phyloP scores from a whole-genome alignment of 2,329 filamentous ascomycete species.

The Sordariomycetes sp. region DNA sequence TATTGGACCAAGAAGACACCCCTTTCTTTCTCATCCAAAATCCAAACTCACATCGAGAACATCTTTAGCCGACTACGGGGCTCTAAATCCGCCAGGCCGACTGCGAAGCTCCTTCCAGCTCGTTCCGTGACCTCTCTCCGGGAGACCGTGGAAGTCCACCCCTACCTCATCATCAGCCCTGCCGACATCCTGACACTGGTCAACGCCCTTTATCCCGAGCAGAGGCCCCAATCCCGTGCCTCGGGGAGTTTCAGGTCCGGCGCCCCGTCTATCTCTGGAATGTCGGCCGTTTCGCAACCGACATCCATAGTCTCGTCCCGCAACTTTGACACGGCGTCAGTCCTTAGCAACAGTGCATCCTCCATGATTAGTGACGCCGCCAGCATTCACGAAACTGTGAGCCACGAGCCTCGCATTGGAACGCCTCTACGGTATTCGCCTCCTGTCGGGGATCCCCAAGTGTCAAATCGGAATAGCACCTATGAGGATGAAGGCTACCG shows the following conservation, averaged over 20 bases:
- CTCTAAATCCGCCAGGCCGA: slow-evolving; percentile 30
- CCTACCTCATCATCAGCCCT: slow-evolving; percentile 67
- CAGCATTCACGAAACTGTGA: slow-evolving; percentile 49
- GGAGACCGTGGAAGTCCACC: slow-evolving; percentile 67
- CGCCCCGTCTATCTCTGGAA: slow-evolving; percentile 55
- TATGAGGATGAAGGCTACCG: slow-evolving; percentile 54
- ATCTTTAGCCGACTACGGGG: slow-evolving; percentile 53
- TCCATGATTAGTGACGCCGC: slow-evolving; percentile 59
- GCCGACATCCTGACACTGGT: slow-evolving; percentile 69
- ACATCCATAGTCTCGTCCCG: slow-evolving; percentile 44
- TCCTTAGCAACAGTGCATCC: slow-evolving; percentile 59
- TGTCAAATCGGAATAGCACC: slow-evolving; percentile 29
- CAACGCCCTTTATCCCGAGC: slow-evolving; percentile 72
- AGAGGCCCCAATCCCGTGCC: slow-evolving; percentile 47
- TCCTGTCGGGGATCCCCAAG: slow-evolving; percentile 28
- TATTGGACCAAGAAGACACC: slow-evolving; percentile 50
- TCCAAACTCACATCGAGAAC: slow-evolving; percentile 57
- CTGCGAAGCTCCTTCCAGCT: slow-evolving; percentile 52
- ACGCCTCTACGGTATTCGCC: slow-evolving; percentile 43
- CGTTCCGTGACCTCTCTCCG: slow-evolving; percentile 59
- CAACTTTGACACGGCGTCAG: slow-evolving; percentile 51
- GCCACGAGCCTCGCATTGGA: slow-evolving; percentile 38
- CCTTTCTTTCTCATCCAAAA: slow-evolving; percentile 43
- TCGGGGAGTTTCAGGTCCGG: slow-evolving; percentile 51
- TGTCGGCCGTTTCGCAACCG: slow-evolving; percentile 52